Base-by-base conservation (phyloP, 1,284 basidiomycete species). In the Moesziomyces sp. region DNA sequence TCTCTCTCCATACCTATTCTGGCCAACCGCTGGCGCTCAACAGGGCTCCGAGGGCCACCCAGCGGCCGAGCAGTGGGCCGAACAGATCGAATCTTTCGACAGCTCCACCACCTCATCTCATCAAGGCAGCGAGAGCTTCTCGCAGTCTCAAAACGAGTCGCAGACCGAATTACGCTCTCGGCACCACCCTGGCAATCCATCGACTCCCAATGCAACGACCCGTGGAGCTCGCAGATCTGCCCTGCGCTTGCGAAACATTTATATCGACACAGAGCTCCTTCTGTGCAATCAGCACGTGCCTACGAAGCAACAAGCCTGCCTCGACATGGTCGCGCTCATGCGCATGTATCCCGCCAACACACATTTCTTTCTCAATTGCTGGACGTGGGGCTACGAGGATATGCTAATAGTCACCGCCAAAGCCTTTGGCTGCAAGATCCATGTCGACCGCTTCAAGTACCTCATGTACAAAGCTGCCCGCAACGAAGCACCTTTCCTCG, bases 371-470 rank as follows among this genome's bases (percentile, higher is more conserved):
- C 87, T 97, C 68, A 94, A 97, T 76, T 84, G 88, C 0, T 97
- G 95, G 94, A 97, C 94, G 0, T 94, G 92, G 90, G 94, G 95
- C 26, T 87, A 85, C 65, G 76, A 76, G 43, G 70, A 71, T 43
- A 65, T 78, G 59, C 58, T 78, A 35, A 50, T 67, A 35, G 57
- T 58, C 47, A 62, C 68, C 5, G 69, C 73, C 21, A 72, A 73
- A 51, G 69, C 68, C 6, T 78, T 78, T 24, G 73, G 76, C 14
- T 55, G 49, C 3, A 76, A 93, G 91, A 91, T 97, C 59, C 93
- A 97, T 75, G 88, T 94, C 33, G 94, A 97, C 83, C 87, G 91
- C 38, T 96, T 96, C 86, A 97, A 97, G 83, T 81, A 89, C 71
- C 84, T 84, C 14, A 88, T 95, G 19, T 93, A 90, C 83, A 65